Evolutionary conservation across 2,329 filamentous ascomycete genomes (phyloP), one percentile per base, ranked within the genome.

Genomic region (Akanthomyces uredinophilus): DNA sequence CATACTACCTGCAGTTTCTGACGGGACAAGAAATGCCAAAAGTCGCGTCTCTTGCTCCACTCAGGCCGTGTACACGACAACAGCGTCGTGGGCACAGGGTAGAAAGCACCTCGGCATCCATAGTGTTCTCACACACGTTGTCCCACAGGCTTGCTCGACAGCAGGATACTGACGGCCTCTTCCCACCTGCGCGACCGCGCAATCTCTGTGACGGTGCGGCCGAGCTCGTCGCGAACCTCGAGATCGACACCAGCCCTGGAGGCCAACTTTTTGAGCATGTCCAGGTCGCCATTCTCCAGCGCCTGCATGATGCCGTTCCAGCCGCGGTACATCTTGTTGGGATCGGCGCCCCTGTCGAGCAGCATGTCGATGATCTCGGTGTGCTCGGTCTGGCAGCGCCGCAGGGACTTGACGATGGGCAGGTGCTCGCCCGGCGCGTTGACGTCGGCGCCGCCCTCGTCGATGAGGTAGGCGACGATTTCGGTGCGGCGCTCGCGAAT

Each of bases 351-450:
- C 64, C 82, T 79, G 13, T 80, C 80, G 8, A 90, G 78, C 6
- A 90, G 77, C 74, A 87, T 77, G 70, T 87, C 81, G 37, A 90
- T 78, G 60, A 88, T 83, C 46, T 84, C 81, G 0, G 82, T 80
- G 66, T 88, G 82, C 39, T 79, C 77, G 10, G 79, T 78, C 60
- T 81, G 77, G 67, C 82, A 82, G 24, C 85, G 78, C 4, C 87
- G 81, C 50, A 90, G 79, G 2, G 87, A 85, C 72, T 90, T 90
- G 71, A 90, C 86, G 59, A 90, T 81, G 8, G 87, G 87, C 13
- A 90, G 74, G 71, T 90, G 87, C 76, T 90, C 87, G 22, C 87
- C 87, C 0, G 87, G 87, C 0, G 83, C 78, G 69, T 89, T 89
- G 50, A 85, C 80, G 67, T 89, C 85, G 0, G 87, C 87, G 10